phyloP scores from a whole-genome alignment of 306 rosid genomes.

The Corylus americana region DNA sequence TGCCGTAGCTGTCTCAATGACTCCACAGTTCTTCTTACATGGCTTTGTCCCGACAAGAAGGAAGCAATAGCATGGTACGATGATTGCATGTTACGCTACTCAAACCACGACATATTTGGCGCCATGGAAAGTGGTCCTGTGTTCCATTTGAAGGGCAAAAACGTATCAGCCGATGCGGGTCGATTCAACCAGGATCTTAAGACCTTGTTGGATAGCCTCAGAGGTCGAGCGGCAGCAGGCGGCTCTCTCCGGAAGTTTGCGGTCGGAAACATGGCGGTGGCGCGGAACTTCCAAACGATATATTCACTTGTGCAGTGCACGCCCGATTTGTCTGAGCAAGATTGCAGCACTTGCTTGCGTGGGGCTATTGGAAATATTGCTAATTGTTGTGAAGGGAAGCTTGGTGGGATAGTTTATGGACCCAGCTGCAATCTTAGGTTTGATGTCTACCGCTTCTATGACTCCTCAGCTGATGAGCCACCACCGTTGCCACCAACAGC shows the following conservation, averaged over 20 bases:
- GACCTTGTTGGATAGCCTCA: not conserved
- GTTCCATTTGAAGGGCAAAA: not conserved
- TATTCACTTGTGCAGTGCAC: constrained; percentile 34
- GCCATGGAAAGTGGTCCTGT: not conserved
- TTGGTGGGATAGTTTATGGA: constrained; percentile 12
- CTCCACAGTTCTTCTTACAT: constrained; percentile 18
- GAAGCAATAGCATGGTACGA: constrained; percentile 44
- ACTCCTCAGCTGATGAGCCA: not conserved
- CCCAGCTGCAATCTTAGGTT: constrained; percentile 50
- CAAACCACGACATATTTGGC: constrained; percentile 1
- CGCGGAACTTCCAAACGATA: not conserved
- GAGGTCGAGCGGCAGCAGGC: constrained; percentile 2
- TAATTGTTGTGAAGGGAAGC: not conserved
- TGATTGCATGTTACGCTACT: constrained; percentile 43
- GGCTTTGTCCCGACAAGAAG: constrained; percentile 44
- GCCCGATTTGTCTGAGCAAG: constrained; percentile 21
- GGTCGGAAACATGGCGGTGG: not conserved
- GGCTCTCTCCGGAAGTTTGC: constrained; percentile 22
- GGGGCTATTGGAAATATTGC: not conserved
- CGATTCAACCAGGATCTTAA: not conserved
- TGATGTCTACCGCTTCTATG: constrained; percentile 23
- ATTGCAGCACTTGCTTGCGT: constrained; percentile 22
- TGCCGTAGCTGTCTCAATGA: constrained; percentile 21
- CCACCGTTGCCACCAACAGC: no score
- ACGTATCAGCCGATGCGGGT: not conserved